Evolutionary conservation across 2,329 filamentous ascomycete genomes (phyloP).

Genomic region (Alternaria sp.): DNA sequence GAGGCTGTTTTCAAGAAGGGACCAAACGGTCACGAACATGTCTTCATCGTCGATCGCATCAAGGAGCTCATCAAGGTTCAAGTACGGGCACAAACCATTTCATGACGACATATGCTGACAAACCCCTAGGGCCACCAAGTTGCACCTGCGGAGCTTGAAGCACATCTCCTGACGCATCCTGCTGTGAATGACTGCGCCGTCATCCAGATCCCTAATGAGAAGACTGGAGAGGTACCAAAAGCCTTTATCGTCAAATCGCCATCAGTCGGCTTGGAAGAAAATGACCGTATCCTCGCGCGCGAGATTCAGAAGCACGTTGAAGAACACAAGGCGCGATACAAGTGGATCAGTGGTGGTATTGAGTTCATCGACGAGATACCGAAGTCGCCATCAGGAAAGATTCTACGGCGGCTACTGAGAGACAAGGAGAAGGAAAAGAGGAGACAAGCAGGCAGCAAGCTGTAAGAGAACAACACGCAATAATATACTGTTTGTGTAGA

Average conservation of each 20-base stretch:
- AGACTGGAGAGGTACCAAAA: conserved; percentile 69
- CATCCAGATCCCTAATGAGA: conserved; percentile 73
- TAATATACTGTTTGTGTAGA: too few relatives aligned
- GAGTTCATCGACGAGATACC: conserved; percentile 61
- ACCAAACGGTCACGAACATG: conserved; percentile 74
- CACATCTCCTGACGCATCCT: conserved; percentile 77
- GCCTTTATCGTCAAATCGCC: conserved; percentile 69
- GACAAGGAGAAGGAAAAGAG: conserved; percentile 77
- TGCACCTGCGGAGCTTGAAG: conserved; percentile 82
- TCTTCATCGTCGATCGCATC: conserved; percentile 84
- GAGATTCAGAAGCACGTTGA: conserved; percentile 67
- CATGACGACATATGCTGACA: neutral
- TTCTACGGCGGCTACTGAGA: conserved; percentile 69
- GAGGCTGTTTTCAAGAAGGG: conserved; percentile 68
- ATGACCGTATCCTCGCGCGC: conserved; percentile 57
- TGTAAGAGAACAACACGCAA: conserved; percentile 56
- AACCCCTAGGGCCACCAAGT: conserved; percentile 75
- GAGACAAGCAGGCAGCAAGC: conserved; percentile 69
- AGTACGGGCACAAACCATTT: conserved; percentile 53
- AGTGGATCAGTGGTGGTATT: conserved; percentile 69
- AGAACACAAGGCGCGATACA: conserved; percentile 67
- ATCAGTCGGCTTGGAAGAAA: conserved; percentile 61
- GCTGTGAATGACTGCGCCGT: conserved; percentile 81
- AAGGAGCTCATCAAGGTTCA: conserved; percentile 83
- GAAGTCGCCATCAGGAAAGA: conserved; percentile 70